A percentile compares a stretch with the other conserved stretches of the same genome.
These are phyloP conservation scores for Trichosporon sp. DNA, from an alignment of 1,284 basidiomycete genomes.

Conservation along the genomic window DNA sequence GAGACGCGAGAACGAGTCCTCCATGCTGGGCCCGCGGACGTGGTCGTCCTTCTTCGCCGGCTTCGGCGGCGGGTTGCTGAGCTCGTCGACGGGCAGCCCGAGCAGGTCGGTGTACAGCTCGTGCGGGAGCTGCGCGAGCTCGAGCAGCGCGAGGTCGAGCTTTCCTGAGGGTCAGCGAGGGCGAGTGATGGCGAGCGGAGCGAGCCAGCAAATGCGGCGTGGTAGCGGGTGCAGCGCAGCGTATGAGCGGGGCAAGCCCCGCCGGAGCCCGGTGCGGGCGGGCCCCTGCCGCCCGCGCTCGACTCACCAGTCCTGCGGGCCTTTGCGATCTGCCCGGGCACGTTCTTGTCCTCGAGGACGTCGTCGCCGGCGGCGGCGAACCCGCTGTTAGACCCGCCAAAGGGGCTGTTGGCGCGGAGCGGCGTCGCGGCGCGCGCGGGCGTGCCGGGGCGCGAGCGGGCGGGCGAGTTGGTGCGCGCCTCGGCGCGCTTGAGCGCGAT, in stretches of 20 bases:
- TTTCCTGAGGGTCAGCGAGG: conserved; percentile 31
- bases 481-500: conserved; percentile 40
- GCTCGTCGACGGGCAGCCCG: conserved; percentile 31
- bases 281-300: too few species aligned
- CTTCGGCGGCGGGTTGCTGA: conserved; percentile 26
- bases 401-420: background rate
- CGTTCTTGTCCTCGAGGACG: conserved; percentile 33
- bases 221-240: background rate
- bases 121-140: conserved; percentile 33
- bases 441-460: background rate
- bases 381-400: background rate
- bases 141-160: conserved; percentile 40
- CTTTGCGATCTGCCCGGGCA: conserved; percentile 31
- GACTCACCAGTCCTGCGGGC: conserved; percentile 38
- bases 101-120: conserved; percentile 43
- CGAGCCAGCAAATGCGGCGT: background rate
- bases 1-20: conserved; percentile 1
- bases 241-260: too few species aligned
- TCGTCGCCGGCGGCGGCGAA: conserved; percentile 11
- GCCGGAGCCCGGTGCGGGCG: too few species aligned
- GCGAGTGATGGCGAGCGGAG: background rate
- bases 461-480: conserved; percentile 21
- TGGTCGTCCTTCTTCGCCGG: background rate
- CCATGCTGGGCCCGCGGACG: background rate
- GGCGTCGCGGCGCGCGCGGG: background rate